These are phyloP conservation scores for Kandelia obovata DNA, from an alignment of 345 rosid genomes.

Conservation along the genomic window DNA sequence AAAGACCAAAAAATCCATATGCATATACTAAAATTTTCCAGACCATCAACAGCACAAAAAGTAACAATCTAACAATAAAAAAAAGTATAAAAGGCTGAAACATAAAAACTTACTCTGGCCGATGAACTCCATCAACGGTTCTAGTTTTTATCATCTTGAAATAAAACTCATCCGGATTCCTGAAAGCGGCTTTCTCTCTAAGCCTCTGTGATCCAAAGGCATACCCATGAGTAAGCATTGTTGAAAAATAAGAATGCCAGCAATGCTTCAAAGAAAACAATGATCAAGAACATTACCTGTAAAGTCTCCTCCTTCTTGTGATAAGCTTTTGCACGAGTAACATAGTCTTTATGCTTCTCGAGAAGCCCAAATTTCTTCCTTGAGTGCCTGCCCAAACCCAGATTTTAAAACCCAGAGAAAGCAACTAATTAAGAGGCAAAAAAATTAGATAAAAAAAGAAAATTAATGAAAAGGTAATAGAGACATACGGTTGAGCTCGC, in stretches of 20 bases:
- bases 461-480: background rate
- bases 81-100: background rate
- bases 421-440: background rate
- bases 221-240: background rate
- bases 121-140: conserved; percentile 60
- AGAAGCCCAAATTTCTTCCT: conserved; percentile 76
- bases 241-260: background rate
- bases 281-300: conserved; percentile 29
- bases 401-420: background rate
- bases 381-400: conserved; percentile 37
- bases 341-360: conserved; percentile 94
- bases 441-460: background rate
- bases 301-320: conserved; percentile 65
- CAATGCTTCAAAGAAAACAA: too few relatives aligned
- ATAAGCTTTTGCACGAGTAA: conserved; percentile 61
- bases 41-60: too few relatives aligned
- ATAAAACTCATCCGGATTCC: conserved; percentile 83
- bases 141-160: conserved; percentile 71
- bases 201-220: conserved; percentile 43
- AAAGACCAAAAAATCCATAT: too few relatives aligned
- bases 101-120: conserved; percentile 44
- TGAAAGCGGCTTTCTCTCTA: conserved; percentile 75
- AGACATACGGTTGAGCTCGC: conserved; percentile 79
- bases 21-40: too few relatives aligned
- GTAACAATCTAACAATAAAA: background rate